phyloP scores from a whole-genome alignment of 257 asterid genomes.

The Jaltomata sinuosa region DNA sequence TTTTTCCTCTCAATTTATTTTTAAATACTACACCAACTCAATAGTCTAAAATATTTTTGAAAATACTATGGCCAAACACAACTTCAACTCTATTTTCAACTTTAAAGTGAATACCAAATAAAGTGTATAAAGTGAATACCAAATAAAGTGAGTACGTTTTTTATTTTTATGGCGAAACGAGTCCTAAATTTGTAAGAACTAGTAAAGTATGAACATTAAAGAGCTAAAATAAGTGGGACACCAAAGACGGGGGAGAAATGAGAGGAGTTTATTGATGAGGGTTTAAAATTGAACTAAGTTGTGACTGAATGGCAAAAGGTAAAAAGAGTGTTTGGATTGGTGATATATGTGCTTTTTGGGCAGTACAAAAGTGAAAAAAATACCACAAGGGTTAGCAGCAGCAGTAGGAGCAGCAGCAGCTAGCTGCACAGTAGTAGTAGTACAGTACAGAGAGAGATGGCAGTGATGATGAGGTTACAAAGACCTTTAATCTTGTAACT shows the following conservation, averaged over 20 bases:
- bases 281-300: background rate
- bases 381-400: background rate
- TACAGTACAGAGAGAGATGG: background rate
- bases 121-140: too few species aligned
- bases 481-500: slow-evolving; percentile 62
- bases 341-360: slow-evolving; percentile 26
- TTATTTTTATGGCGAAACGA: too few species aligned
- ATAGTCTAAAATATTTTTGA: too few species aligned
- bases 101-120: too few species aligned
- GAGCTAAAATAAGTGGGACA: slow-evolving; percentile 7
- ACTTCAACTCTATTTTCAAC: too few species aligned
- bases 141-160: too few species aligned
- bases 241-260: background rate
- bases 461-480: slow-evolving; percentile 36
- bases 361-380: slow-evolving; percentile 25
- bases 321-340: slow-evolving; percentile 16
- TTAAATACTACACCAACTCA: too few species aligned
- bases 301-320: background rate
- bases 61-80: too few species aligned
- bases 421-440: background rate
- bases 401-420: background rate
- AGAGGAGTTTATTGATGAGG: background rate
- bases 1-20: too few species aligned
- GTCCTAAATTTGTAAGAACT: too few species aligned
- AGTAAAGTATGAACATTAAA: background rate